Evolutionary conservation across 306 rosid species (phyloP).

Genomic region (Ziziphus jujuba): DNA sequence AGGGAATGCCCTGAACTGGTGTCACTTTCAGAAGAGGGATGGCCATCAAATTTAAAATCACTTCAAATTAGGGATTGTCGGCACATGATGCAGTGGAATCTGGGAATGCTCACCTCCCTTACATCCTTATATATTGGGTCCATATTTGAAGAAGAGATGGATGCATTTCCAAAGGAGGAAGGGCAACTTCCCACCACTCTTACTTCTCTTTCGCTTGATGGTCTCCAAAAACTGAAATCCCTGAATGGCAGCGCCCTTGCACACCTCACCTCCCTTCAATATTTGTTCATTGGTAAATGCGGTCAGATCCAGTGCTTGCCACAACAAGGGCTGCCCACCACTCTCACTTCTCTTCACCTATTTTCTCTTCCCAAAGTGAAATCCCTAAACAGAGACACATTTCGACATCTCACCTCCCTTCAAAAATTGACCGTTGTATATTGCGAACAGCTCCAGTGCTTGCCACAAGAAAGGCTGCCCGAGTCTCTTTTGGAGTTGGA

Average conservation of each 20-base stretch:
- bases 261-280: background rate
- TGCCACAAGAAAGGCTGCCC: constrained; percentile 6
- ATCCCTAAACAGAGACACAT: too few relatives aligned
- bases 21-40: background rate
- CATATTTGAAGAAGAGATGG: background rate
- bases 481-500: background rate
- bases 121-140: too few relatives aligned
- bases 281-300: too few relatives aligned
- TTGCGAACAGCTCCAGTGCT: background rate
- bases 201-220: background rate
- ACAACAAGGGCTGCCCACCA: too few relatives aligned
- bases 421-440: background rate
- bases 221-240: too few relatives aligned
- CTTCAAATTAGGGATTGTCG: background rate
- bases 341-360: background rate
- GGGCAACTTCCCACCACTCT: constrained; percentile 1
- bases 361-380: background rate
- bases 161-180: constrained; percentile 14
- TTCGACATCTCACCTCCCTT: background rate
- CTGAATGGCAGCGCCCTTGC: too few relatives aligned
- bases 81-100: too few relatives aligned
- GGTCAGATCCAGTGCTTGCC: too few relatives aligned
- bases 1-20: background rate
- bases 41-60: background rate
- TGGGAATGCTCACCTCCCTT: too few relatives aligned